Conservation (phyloP, 2,329 filamentous ascomycete species). For the Aspergillus sp. region DNA sequence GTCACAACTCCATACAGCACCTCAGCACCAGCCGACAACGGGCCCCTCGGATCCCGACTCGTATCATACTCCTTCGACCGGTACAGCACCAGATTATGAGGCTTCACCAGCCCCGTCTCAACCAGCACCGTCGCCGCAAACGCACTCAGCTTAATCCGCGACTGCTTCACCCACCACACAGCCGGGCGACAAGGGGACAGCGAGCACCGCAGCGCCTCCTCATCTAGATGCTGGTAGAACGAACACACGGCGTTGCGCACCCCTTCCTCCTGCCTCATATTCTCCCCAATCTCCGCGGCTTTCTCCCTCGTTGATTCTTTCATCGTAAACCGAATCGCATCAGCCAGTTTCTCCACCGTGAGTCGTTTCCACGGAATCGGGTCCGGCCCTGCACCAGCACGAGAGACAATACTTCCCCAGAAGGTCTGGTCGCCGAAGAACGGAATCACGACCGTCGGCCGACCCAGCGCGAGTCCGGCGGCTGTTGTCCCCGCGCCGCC, state of each 20-base stretch:
- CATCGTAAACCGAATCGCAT: constrained; percentile 62
- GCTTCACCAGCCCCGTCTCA: constrained; percentile 63
- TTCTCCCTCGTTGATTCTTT: constrained; percentile 60
- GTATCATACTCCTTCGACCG: constrained; percentile 69
- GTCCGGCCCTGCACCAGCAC: constrained; percentile 68
- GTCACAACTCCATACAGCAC: constrained; percentile 82
- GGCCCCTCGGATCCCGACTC: constrained; percentile 75
- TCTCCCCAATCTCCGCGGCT: constrained; percentile 58
- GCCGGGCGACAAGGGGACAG: constrained; percentile 68
- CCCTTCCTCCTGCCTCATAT: constrained; percentile 66
- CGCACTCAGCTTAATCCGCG: constrained; percentile 66
- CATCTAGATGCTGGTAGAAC: constrained; percentile 69
- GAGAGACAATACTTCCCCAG: constrained; percentile 75
- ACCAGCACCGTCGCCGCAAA: constrained; percentile 71
- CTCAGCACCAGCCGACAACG: constrained; percentile 72
- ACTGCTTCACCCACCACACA: constrained; percentile 71
- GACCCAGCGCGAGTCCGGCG: constrained; percentile 76
- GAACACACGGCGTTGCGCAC: constrained; percentile 62
- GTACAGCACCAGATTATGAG: constrained; percentile 71
- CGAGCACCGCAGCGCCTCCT: constrained; percentile 67
- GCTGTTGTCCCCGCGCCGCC: constrained; percentile 87
- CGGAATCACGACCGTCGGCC: constrained; percentile 78
- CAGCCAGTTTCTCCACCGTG: constrained; percentile 64
- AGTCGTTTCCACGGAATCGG: constrained; percentile 70
- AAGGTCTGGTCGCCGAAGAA: constrained; percentile 87